Evolutionary conservation across 192 early-diverging fungal species (phyloP).

Genomic region (Pilaira anomala): DNA sequence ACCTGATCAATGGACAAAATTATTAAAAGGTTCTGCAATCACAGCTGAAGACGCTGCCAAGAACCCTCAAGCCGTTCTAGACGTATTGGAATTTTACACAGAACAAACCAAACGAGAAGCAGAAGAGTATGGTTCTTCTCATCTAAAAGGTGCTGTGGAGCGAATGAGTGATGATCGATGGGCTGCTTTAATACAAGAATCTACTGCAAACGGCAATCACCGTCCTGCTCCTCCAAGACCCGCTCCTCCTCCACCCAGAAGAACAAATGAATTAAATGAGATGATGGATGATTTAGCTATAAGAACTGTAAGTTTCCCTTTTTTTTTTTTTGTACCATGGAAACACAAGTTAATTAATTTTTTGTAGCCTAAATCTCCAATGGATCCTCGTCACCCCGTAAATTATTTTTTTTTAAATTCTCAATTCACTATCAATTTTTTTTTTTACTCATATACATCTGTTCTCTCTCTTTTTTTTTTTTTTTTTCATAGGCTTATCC

Average conservation of each 20-base stretch:
- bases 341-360: not conserved
- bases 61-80: slow-evolving; percentile 97
- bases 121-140: slow-evolving; percentile 48
- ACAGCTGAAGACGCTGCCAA: slow-evolving; percentile 97
- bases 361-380: slow-evolving; percentile 9
- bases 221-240: slow-evolving; percentile 17
- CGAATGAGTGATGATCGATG: slow-evolving; percentile 48
- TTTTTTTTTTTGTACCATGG: not conserved
- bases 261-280: slow-evolving; percentile 26
- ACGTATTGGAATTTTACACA: slow-evolving; percentile 98
- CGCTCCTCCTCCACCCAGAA: slow-evolving; percentile 31
- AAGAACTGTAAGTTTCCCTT: slow-evolving; percentile 5
- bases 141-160: slow-evolving; percentile 37
- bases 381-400: not conserved
- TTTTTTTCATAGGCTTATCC: slow-evolving; percentile 3
- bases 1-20: slow-evolving; percentile 93
- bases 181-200: slow-evolving; percentile 57
- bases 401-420: not conserved
- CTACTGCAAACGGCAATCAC: slow-evolving; percentile 3
- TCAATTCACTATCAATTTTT: too few relatives aligned
- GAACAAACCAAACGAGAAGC: slow-evolving; percentile 68
- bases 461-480: not conserved
- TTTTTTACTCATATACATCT: not conserved
- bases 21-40: slow-evolving; percentile 91
- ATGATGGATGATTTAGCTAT: slow-evolving; percentile 36